Base-by-base conservation (phyloP, 108 stramenopile genomes). In the Phaeodactylum tricornutum region DNA sequence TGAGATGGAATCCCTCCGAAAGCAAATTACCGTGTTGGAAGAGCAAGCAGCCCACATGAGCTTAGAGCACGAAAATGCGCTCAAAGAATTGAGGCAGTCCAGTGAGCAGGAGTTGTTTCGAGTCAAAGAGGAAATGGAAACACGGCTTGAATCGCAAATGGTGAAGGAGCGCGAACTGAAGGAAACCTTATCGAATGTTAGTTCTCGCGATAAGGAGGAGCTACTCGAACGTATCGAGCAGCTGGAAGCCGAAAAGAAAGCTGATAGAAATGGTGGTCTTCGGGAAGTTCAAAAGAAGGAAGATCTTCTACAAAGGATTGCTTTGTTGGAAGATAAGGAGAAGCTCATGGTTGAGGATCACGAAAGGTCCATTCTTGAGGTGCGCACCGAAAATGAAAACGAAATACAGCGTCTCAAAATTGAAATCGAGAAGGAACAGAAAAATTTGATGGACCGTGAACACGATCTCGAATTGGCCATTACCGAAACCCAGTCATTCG, bases 251-350 rank as follows among this genome's bases (percentile, higher is more conserved):
- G 35, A 21, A 22, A 52, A 38, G 36, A 37, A 37, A 7, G 50
- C 30, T 8, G 35, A 52, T 23, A 8, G 35, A 22, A 23, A 17
- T 6, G 35, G 35, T 2, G 50, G 50, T 2, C 36, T 52, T 4
- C 3, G 35, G 1, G 50, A 52, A 40, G 50, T 52, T 19, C 50
- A 52, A 17, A 52, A 52, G 19, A 52, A 52, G 36, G 50, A 52
- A 25, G 50, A 52, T 21, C 32, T 52, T 7, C 37, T 52, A 9
- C 50, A 52, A 20, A 8, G 35, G 2, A 52, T 52, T 24, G 11
- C 16, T 11, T 11, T 7, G 12, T 37, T 52, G 15, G 50, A 52
- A 38, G 21, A 38, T 4, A 36, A 38, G 4, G 50, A 52, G 14
- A 17, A 38, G 12, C 21, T 38, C 4, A 16, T 52, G 17, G 14